Evolutionary conservation across 2,329 filamentous ascomycete species (phyloP).

Genomic region (Achaetomium macrosporum): DNA sequence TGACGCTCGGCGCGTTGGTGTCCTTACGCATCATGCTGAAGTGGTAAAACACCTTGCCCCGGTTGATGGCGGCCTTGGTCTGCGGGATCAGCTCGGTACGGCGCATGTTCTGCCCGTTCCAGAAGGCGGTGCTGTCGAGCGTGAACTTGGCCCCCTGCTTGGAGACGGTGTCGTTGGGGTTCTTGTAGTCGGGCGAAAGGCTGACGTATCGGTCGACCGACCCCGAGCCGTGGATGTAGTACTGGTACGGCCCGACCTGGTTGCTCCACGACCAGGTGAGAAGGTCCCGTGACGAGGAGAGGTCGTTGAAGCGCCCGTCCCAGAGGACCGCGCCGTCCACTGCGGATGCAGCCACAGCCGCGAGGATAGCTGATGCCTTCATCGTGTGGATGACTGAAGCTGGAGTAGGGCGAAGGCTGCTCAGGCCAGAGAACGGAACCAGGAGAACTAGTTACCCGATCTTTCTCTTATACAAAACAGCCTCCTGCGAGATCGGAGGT

Average conservation of each 20-base stretch:
- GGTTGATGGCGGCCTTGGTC: conserved; percentile 57
- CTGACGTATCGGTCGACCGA: conserved; percentile 55
- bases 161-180: conserved; percentile 55
- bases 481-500: too few species aligned
- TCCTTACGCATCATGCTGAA: conserved; percentile 58
- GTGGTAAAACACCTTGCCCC: conserved; percentile 64
- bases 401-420: not conserved
- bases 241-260: conserved; percentile 65
- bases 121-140: conserved; percentile 57
- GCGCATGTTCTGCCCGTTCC: conserved; percentile 68
- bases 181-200: conserved; percentile 55
- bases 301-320: conserved; percentile 62
- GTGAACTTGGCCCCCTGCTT: conserved; percentile 63
- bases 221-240: conserved; percentile 65
- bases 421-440: too few species aligned
- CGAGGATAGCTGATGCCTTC: conserved; percentile 16
- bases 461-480: too few species aligned
- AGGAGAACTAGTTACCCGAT: too few species aligned
- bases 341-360: conserved; percentile 15
- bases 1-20: conserved; percentile 54
- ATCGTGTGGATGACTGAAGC: conserved; percentile 4
- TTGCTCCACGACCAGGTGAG: conserved; percentile 61
- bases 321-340: conserved; percentile 36
- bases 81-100: conserved; percentile 69
- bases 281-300: conserved; percentile 48